Evolutionary conservation across 2,329 filamentous ascomycete genomes (phyloP).

Genomic region (Acrodontium crateriforme): DNA sequence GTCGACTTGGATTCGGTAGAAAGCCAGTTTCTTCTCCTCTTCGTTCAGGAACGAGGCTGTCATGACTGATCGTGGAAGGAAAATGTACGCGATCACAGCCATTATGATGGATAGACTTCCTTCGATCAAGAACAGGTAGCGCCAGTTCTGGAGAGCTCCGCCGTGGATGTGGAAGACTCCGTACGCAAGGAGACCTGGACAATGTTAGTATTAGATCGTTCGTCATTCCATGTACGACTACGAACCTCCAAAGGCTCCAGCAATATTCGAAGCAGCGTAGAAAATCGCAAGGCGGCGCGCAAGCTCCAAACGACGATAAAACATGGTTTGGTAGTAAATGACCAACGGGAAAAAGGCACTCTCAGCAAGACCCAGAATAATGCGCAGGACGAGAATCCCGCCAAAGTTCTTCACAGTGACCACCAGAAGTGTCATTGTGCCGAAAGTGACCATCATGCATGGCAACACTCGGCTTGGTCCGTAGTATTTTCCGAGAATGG

Average conservation of each 20-base stretch:
- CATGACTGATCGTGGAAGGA: slow-evolving; percentile 51
- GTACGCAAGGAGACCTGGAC: slow-evolving; percentile 44
- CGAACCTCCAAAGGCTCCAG: slow-evolving; percentile 52
- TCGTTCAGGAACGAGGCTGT: slow-evolving; percentile 51
- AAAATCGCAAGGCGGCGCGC: slow-evolving; percentile 58
- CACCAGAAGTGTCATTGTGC: slow-evolving; percentile 47
- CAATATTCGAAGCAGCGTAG: slow-evolving; percentile 63
- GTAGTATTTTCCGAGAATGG: slow-evolving; percentile 54
- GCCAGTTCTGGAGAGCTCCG: slow-evolving; percentile 41
- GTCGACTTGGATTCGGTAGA: slow-evolving; percentile 62
- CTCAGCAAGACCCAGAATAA: slow-evolving; percentile 53
- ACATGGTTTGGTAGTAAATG: slow-evolving; percentile 46
- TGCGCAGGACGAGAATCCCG: slow-evolving; percentile 52
- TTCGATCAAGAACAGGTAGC: slow-evolving; percentile 52
- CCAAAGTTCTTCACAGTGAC: slow-evolving; percentile 45
- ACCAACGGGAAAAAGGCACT: slow-evolving; percentile 57
- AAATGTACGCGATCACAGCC: slow-evolving; percentile 52
- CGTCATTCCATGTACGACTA: no score
- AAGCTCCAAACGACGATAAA: slow-evolving; percentile 59
- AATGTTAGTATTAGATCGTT: no score
- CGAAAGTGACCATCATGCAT: slow-evolving; percentile 49
- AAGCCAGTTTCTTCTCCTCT: slow-evolving; percentile 54
- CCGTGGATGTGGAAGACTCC: slow-evolving; percentile 46
- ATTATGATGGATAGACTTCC: slow-evolving; percentile 43
- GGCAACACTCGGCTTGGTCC: slow-evolving; percentile 47